phyloP scores from a whole-genome alignment of 140 eudicot genomes.

The Stevia rebaudiana region DNA sequence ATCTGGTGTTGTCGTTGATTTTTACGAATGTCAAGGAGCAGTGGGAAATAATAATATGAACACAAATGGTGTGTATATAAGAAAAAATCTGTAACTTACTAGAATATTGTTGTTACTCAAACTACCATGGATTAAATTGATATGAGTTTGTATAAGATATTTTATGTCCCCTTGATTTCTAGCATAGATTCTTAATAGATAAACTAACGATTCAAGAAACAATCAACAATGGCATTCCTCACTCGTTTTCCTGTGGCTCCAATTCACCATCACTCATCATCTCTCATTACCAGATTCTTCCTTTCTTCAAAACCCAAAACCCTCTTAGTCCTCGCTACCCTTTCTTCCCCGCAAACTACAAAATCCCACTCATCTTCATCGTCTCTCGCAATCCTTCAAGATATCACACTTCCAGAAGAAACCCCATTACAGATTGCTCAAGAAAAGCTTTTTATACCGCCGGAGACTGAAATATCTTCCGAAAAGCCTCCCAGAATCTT shows the following conservation, averaged over 20 bases:
- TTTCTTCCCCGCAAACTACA: not conserved
- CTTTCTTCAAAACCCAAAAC: not conserved
- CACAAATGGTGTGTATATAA: no score
- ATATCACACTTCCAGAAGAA: slow-evolving; percentile 30
- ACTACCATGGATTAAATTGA: no score
- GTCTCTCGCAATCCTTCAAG: slow-evolving; percentile 23
- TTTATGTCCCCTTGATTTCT: no score
- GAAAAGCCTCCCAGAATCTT: slow-evolving; percentile 43
- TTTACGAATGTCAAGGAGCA: no score
- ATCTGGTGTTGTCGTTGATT: no score
- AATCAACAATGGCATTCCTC: slow-evolving; percentile 36
- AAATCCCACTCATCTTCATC: not conserved
- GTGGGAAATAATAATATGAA: no score
- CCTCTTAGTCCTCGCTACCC: not conserved
- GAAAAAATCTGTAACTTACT: no score
- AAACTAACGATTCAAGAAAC: slow-evolving; percentile 1
- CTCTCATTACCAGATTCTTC: slow-evolving; percentile 3
- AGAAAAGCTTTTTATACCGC: slow-evolving; percentile 80
- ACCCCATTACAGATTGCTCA: slow-evolving; percentile 46
- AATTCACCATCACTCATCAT: slow-evolving; percentile 25
- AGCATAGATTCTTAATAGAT: slow-evolving; percentile 3
- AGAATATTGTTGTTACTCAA: no score
- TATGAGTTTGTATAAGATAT: no score
- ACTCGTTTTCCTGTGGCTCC: slow-evolving; percentile 32
- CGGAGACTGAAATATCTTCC: slow-evolving; percentile 66